A percentile compares a stretch with the other conserved stretches of the same genome.
phyloP scores from a whole-genome alignment of 31 red algal genomes.

The Asparagopsis taxiformis region DNA sequence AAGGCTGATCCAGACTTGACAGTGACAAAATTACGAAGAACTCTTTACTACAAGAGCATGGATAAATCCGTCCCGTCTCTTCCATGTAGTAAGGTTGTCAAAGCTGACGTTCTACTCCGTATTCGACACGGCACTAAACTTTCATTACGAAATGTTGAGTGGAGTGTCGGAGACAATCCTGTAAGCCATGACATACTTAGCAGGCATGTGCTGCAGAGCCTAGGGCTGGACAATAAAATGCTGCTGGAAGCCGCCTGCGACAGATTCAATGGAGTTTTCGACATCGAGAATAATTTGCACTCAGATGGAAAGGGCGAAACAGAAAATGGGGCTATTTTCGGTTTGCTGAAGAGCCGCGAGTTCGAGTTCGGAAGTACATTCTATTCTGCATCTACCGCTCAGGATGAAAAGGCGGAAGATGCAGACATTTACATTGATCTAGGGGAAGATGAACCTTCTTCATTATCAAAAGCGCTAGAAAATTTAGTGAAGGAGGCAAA shows the following conservation, averaged over 20 bases:
- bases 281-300: background rate
- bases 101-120: background rate
- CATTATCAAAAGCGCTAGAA: background rate
- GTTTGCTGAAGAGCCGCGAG: background rate
- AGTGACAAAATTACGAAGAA: background rate
- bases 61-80: background rate
- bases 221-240: background rate
- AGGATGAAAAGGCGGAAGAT: conserved; percentile 2
- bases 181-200: background rate
- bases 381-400: background rate
- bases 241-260: background rate
- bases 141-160: background rate
- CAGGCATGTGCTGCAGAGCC: background rate
- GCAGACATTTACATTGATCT: background rate
- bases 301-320: background rate
- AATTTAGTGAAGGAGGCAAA: background rate
- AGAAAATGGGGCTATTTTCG: background rate
- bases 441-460: background rate
- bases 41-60: background rate
- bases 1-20: background rate
- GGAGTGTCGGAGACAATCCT: background rate
- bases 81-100: background rate
- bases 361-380: background rate
- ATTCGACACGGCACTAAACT: background rate
- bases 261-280: background rate